phyloP scores from a whole-genome alignment of 345 rosid species.

The Combretum micranthum region DNA sequence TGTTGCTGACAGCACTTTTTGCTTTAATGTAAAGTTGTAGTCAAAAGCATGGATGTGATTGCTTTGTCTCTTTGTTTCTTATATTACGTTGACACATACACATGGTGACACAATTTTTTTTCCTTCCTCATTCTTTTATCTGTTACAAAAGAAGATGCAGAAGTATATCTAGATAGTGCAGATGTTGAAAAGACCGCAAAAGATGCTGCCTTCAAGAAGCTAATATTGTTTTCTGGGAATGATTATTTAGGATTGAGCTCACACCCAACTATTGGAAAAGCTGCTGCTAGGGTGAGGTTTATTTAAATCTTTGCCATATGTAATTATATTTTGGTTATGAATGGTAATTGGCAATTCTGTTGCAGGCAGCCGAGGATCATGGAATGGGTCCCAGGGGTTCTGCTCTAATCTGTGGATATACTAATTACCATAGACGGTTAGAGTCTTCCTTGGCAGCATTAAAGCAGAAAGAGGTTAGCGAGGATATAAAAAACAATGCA shows the following conservation, averaged over 20 bases:
- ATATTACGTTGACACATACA: no score
- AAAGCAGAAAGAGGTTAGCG: slow-evolving; percentile 79
- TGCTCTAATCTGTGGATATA: slow-evolving; percentile 87
- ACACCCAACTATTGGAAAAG: slow-evolving; percentile 74
- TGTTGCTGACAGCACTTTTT: no score
- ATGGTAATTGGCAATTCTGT: slow-evolving; percentile 2
- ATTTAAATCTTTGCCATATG: slow-evolving; percentile 1
- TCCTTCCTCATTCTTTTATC: neutral
- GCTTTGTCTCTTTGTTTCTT: no score
- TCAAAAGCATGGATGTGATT: no score
- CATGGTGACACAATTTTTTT: no score
- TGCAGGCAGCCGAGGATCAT: slow-evolving; percentile 70
- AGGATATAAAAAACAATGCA: no score
- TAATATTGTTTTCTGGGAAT: slow-evolving; percentile 86
- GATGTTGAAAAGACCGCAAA: slow-evolving; percentile 10
- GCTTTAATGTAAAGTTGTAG: no score
- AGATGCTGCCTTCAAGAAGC: slow-evolving; percentile 39
- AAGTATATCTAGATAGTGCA: slow-evolving; percentile 21
- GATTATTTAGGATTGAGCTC: slow-evolving; percentile 93
- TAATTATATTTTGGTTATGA: neutral
- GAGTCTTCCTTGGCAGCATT: slow-evolving; percentile 82
- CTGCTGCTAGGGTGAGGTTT: slow-evolving; percentile 66
- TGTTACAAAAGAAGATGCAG: slow-evolving; percentile 52
- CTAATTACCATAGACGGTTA: slow-evolving; percentile 70
- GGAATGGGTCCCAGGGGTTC: slow-evolving; percentile 99